These are phyloP conservation scores for Colletotrichum acutatum DNA, from an alignment of 2,329 filamentous ascomycete genomes.

Conservation along the genomic window DNA sequence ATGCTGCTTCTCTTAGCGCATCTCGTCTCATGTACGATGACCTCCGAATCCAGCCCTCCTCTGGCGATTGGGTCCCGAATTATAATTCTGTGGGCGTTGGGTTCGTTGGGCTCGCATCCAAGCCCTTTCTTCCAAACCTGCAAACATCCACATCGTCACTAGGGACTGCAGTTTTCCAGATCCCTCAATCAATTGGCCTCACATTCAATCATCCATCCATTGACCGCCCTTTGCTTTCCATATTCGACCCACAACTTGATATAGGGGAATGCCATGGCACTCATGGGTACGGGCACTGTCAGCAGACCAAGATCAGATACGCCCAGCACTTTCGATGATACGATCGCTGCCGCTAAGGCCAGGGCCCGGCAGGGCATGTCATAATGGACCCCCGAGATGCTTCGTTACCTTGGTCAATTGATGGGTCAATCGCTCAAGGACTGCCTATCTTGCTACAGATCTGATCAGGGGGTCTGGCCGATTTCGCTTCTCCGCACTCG, in stretches of 20 bases:
- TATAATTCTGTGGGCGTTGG: slow-evolving; percentile 18
- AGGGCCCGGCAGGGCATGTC: slow-evolving; percentile 14
- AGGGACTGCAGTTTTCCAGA: slow-evolving; percentile 5
- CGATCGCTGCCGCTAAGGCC: not conserved
- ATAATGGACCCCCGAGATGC: slow-evolving; percentile 14
- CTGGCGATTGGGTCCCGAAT: slow-evolving; percentile 19
- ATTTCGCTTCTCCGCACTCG: not conserved
- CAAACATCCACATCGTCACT: slow-evolving; percentile 19
- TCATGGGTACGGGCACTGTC: not conserved
- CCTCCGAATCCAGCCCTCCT: slow-evolving; percentile 13
- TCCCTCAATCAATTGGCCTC: slow-evolving; percentile 8
- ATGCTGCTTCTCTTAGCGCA: slow-evolving; percentile 7
- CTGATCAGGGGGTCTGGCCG: slow-evolving; percentile 17
- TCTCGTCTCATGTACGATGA: slow-evolving; percentile 12
- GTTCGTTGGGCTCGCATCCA: slow-evolving; percentile 31
- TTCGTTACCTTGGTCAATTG: slow-evolving; percentile 2
- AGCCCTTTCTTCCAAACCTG: slow-evolving; percentile 14
- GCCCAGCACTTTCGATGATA: slow-evolving; percentile 2
- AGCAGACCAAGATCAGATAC: slow-evolving; percentile 10
- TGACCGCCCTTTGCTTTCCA: slow-evolving; percentile 33
- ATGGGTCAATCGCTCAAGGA: slow-evolving; percentile 18
- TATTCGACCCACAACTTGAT: slow-evolving; percentile 5
- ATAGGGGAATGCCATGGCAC: slow-evolving; percentile 1
- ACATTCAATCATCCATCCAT: not conserved
- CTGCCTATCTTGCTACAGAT: slow-evolving; percentile 15